Evolutionary conservation across 306 rosid species (phyloP), one percentile per base, ranked within the genome.

Genomic region (Oxytropis ochrocephala): DNA sequence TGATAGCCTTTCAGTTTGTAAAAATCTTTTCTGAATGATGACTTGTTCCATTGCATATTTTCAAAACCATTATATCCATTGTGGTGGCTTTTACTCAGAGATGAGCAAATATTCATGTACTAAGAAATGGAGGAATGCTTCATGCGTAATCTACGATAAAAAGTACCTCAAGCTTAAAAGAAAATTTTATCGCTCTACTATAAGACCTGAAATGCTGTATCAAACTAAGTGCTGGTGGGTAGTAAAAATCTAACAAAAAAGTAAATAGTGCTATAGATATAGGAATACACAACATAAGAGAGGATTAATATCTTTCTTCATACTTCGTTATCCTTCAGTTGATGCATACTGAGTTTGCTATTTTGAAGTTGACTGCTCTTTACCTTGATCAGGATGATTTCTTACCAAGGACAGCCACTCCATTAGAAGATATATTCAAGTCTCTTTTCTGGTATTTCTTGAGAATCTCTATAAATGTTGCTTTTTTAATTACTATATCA

Each of bases 371-470:
- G 51, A 86, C 63, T 16, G 8, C 60, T 76, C 32, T 43, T 76
- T 70, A 64, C 71, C 48, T 42, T 67, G 78, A 53, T 75, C 87
- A 92, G 98, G 98, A 92, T 84, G 98, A 92, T 81, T 92, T 92
- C 83, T 83, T 92, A 65, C 96, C 98, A 10, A 85, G 98, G 83
- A 92, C 96, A 8, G 98, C 98, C 63, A 92, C 98, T 46, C 98
- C 98, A 53, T 82, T 92, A 87, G 98, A 92, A 83, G 98, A 92
- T 84, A 87, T 92, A 75, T 92, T 89, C 86, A 92, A 89, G 88
- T 92, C 96, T 64, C 81, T 92, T 79, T 87, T 89, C 88, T 92
- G 98, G 98, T 92, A 92, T 59, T 54, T 58, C 76, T 58, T 50
- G 39, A 50, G 33, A 67, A 53, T 57, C 47, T 61, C 0, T 24